phyloP scores from a whole-genome alignment of 352 stramenopile genomes.

The Elongisporangium prolatum region DNA sequence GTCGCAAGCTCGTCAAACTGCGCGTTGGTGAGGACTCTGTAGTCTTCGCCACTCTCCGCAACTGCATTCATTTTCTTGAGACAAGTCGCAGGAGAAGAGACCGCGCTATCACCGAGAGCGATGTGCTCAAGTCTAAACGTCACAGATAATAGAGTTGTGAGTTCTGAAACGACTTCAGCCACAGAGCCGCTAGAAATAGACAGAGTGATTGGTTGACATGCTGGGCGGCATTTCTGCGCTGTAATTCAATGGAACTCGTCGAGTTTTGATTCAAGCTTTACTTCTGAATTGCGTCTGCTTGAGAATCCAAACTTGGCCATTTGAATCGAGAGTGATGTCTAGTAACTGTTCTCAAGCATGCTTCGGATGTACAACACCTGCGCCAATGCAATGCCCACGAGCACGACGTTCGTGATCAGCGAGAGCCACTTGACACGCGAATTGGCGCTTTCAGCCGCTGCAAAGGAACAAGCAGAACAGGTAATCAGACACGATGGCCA shows the following conservation, averaged over 20 bases:
- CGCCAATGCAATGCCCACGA: conserved; percentile 69
- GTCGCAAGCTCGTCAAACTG: conserved; percentile 45
- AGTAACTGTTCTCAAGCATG: conserved; percentile 77
- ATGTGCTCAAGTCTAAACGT: background rate
- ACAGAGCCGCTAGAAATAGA: background rate
- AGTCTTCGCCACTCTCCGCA: conserved; percentile 3
- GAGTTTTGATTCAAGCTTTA: background rate
- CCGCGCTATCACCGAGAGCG: background rate
- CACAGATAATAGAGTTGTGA: background rate
- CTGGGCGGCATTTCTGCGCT: background rate
- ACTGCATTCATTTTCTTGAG: background rate
- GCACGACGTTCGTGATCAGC: conserved; percentile 71
- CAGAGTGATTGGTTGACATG: background rate
- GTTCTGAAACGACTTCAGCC: background rate
- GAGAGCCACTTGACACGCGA: conserved; percentile 82
- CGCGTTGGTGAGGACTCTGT: conserved; percentile 25
- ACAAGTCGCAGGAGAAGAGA: background rate
- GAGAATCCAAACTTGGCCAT: background rate
- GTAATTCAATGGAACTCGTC: background rate
- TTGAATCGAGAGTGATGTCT: conserved; percentile 5
- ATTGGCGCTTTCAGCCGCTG: conserved; percentile 74
- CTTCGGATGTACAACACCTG: conserved; percentile 83
- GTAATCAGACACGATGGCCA: conserved; percentile 5
- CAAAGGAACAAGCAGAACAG: conserved; percentile 9
- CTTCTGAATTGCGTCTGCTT: background rate